A percentile compares a stretch with the other conserved stretches of the same genome.
These are phyloP conservation scores for Hypoxylon sp. DNA, from an alignment of 2,329 filamentous ascomycete species.

Conservation along the genomic window DNA sequence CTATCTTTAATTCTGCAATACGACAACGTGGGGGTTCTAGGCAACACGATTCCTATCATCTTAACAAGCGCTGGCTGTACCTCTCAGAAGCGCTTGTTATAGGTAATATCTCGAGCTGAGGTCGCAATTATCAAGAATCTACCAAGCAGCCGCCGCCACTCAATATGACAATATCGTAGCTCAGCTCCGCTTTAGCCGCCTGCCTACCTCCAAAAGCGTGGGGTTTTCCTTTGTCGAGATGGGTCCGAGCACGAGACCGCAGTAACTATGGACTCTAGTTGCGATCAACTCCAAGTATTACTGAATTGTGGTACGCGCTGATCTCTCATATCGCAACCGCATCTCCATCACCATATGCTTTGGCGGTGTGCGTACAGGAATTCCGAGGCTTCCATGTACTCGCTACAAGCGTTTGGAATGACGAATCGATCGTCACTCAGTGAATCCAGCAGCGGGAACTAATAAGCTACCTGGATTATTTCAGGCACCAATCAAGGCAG, in stretches of 20 bases:
- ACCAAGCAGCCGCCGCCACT: slow-evolving; percentile 35
- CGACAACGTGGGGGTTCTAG: slow-evolving; percentile 32
- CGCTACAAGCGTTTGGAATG: slow-evolving; percentile 28
- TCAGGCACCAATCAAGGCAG: slow-evolving; percentile 25
- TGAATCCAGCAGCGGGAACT: slow-evolving; percentile 38
- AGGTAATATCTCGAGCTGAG: slow-evolving; percentile 35
- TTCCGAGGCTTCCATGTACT: slow-evolving; percentile 23
- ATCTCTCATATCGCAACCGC: slow-evolving; percentile 38
- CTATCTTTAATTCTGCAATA: slow-evolving; percentile 23
- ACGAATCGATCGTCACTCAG: slow-evolving; percentile 27
- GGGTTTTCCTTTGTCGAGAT: slow-evolving; percentile 31
- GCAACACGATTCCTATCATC: slow-evolving; percentile 22
- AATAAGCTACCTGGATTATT: slow-evolving; percentile 33
- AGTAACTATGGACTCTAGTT: slow-evolving; percentile 30
- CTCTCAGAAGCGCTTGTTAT: slow-evolving; percentile 23
- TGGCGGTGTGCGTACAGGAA: slow-evolving; percentile 37
- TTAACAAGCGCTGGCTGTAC: slow-evolving; percentile 24
- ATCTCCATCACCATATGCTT: slow-evolving; percentile 19
- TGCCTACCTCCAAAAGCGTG: slow-evolving; percentile 37
- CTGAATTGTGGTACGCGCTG: slow-evolving; percentile 39
- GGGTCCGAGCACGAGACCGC: slow-evolving; percentile 37
- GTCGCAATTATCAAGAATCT: slow-evolving; percentile 27
- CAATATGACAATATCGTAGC: slow-evolving; percentile 29
- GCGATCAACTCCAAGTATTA: slow-evolving; percentile 40
- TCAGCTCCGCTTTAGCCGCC: slow-evolving; percentile 45